These are phyloP conservation scores for Symbiodinium natans DNA, from an alignment of 73 alveolate genomes.

Conservation along the genomic window DNA sequence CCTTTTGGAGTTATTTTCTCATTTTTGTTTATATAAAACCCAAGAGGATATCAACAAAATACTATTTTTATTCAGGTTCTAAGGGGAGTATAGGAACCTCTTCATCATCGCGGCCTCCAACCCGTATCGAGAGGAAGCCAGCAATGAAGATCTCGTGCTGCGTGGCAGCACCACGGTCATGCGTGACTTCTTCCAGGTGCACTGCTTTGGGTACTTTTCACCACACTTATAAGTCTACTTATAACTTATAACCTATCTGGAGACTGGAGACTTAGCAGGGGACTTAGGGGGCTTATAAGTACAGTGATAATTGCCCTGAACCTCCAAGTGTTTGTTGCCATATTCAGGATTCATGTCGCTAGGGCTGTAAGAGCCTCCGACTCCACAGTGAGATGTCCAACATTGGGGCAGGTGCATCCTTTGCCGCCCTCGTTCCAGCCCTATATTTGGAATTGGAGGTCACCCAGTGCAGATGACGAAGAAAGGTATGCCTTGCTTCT, in stretches of 20 bases:
- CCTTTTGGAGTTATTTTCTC: too few relatives aligned
- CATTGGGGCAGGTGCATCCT: slow-evolving; percentile 60
- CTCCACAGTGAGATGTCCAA: too few relatives aligned
- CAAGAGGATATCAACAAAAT: too few relatives aligned
- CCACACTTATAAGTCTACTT: too few relatives aligned
- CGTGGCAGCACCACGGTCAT: slow-evolving; percentile 51
- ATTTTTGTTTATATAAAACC: too few relatives aligned
- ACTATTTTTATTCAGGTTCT: too few relatives aligned
- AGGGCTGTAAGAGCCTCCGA: too few relatives aligned
- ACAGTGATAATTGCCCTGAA: too few relatives aligned
- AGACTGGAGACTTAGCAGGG: too few relatives aligned
- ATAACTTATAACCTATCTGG: too few relatives aligned
- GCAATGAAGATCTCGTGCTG: slow-evolving; percentile 32
- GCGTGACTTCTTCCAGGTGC: slow-evolving; percentile 81
- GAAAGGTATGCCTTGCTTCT: slow-evolving; percentile 47
- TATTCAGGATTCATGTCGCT: background rate
- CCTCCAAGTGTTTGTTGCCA: background rate
- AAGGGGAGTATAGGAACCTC: slow-evolving; percentile 23
- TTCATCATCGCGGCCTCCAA: slow-evolving; percentile 60
- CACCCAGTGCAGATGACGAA: slow-evolving; percentile 39
- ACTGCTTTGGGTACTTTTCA: background rate
- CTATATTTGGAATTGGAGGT: slow-evolving; percentile 56
- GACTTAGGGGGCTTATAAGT: too few relatives aligned
- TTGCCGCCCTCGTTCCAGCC: slow-evolving; percentile 54
- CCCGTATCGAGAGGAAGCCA: slow-evolving; percentile 59